Evolutionary conservation across 2,329 filamentous ascomycete genomes (phyloP).

Genomic region (Capronia americana): DNA sequence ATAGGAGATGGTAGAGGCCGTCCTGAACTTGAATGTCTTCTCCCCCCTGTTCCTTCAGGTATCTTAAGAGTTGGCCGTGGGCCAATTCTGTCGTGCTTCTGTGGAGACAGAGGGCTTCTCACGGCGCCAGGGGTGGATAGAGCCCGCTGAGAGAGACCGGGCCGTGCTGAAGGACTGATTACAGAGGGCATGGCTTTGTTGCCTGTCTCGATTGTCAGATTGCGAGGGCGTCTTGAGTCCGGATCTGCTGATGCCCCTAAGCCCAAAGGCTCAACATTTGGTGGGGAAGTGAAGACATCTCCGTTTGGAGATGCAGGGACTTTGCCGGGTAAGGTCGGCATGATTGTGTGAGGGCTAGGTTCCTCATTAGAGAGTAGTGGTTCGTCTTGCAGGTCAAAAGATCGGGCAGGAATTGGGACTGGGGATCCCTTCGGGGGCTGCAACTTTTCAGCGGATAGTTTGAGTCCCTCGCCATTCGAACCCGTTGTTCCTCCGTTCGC

Average conservation of each 20-base stretch:
- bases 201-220: constrained; percentile 35
- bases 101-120: constrained; percentile 31
- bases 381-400: constrained; percentile 46
- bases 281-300: constrained; percentile 29
- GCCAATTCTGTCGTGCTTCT: constrained; percentile 23
- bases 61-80: constrained; percentile 30
- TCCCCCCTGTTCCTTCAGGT: constrained; percentile 25
- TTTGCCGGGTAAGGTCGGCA: not conserved
- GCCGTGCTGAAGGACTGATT: constrained; percentile 22
- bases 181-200: constrained; percentile 17
- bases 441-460: constrained; percentile 61
- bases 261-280: constrained; percentile 37
- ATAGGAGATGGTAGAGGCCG: constrained; percentile 54
- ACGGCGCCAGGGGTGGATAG: constrained; percentile 27
- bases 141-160: constrained; percentile 20
- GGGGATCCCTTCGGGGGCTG: constrained; percentile 62
- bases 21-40: constrained; percentile 30
- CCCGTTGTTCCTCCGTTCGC: not conserved
- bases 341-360: not conserved
- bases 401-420: constrained; percentile 59
- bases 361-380: constrained; percentile 35
- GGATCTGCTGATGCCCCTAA: constrained; percentile 41
- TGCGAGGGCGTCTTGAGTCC: constrained; percentile 26
- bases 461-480: constrained; percentile 51
- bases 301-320: constrained; percentile 15